Evolutionary conservation across 495 filamentous ascomycete genomes (phyloP).

Genomic region (Aspergillus cavernicola): DNA sequence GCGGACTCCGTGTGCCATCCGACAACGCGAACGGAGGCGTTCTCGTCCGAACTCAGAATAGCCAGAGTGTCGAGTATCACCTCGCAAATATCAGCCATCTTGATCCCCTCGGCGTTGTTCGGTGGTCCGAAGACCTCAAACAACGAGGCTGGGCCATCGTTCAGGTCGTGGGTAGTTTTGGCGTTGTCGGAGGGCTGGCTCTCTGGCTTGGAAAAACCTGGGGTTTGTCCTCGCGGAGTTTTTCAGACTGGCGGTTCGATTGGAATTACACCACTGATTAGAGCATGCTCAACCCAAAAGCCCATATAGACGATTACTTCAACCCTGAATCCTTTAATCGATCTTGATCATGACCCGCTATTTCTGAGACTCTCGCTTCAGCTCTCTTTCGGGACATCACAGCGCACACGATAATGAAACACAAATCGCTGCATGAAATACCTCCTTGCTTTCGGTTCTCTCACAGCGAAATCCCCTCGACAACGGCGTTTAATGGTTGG

Average conservation of each 20-base stretch:
- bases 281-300: background rate
- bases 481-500: slow-evolving; percentile 1
- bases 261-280: slow-evolving; percentile 21
- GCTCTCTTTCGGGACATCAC: background rate
- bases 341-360: background rate
- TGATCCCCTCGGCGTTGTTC: slow-evolving; percentile 75
- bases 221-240: slow-evolving; percentile 34
- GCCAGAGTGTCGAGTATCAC: slow-evolving; percentile 24
- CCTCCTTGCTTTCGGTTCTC: background rate
- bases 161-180: slow-evolving; percentile 74
- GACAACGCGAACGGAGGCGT: slow-evolving; percentile 22
- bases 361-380: background rate
- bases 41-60: slow-evolving; percentile 24
- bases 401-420: background rate
- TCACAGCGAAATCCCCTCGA: background rate
- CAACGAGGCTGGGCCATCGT: slow-evolving; percentile 63
- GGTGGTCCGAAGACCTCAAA: slow-evolving; percentile 64
- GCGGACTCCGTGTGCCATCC: slow-evolving; percentile 19
- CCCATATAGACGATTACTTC: background rate
- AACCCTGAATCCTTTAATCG: too few species aligned
- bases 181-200: slow-evolving; percentile 69
- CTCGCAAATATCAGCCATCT: slow-evolving; percentile 44
- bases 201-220: slow-evolving; percentile 56
- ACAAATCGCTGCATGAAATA: background rate
- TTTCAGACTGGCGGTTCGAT: slow-evolving; percentile 39